A percentile compares a stretch with the other conserved stretches of the same genome.
These are phyloP conservation scores for Backusella circina DNA, from an alignment of 192 early-diverging fungal genomes.

Conservation along the genomic window DNA sequence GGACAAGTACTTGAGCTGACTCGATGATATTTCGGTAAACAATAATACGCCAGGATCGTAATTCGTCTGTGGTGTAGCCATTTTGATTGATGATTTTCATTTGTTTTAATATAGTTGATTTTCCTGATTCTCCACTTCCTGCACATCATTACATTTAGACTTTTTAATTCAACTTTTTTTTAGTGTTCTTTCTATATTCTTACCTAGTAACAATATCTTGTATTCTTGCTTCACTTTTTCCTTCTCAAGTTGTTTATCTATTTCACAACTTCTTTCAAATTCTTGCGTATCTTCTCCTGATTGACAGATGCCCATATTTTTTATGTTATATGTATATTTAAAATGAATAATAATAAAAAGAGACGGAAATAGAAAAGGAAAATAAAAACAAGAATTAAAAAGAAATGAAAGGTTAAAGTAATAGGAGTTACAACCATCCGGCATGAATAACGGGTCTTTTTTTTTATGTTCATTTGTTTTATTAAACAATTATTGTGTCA, in stretches of 20 bases:
- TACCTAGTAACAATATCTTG: slow-evolving; percentile 72
- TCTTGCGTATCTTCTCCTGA: slow-evolving; percentile 23
- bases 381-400: slow-evolving; percentile 1
- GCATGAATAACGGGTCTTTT: not conserved
- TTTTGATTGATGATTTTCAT: slow-evolving; percentile 98
- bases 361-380: not conserved
- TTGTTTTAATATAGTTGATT: slow-evolving; percentile 95
- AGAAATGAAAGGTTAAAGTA: not conserved
- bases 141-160: not conserved
- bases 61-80: slow-evolving; percentile 81
- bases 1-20: slow-evolving; percentile 72
- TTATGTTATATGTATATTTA: not conserved
- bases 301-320: slow-evolving; percentile 26
- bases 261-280: slow-evolving; percentile 46
- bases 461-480: not conserved
- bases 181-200: not conserved
- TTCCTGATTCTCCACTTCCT: slow-evolving; percentile 93
- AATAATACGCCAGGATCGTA: slow-evolving; percentile 69
- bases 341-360: not conserved
- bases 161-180: no score
- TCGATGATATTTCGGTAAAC: slow-evolving; percentile 87
- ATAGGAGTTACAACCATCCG: not conserved
- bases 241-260: slow-evolving; percentile 61
- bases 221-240: slow-evolving; percentile 66
- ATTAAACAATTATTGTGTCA: not conserved